Conservation (phyloP, 257 asterid genomes). For the Vinca minor region DNA sequence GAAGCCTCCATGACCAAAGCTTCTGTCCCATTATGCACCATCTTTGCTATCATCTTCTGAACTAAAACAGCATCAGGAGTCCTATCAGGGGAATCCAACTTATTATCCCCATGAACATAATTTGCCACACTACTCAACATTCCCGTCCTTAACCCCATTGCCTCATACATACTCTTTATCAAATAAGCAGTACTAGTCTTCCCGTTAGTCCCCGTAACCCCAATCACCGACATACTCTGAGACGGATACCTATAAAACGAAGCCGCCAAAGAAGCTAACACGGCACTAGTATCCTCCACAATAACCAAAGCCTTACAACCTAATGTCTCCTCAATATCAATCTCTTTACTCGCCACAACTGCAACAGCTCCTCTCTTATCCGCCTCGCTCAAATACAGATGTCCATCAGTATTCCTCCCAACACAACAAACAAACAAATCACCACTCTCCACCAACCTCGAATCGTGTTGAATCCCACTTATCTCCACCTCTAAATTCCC, state of each 20-base stretch:
- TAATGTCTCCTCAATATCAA: slow-evolving; percentile 69
- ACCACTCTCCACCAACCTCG: slow-evolving; percentile 78
- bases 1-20: slow-evolving; percentile 91
- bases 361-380: slow-evolving; percentile 98
- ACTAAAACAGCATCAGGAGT: slow-evolving; percentile 64
- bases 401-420: slow-evolving; percentile 67
- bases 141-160: slow-evolving; percentile 92
- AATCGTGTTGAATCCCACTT: slow-evolving; percentile 79
- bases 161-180: slow-evolving; percentile 79
- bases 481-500: slow-evolving; percentile 76
- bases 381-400: slow-evolving; percentile 65
- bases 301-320: slow-evolving; percentile 87
- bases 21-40: slow-evolving; percentile 83
- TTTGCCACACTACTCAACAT: slow-evolving; percentile 73
- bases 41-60: slow-evolving; percentile 86
- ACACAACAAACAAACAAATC: slow-evolving; percentile 77
- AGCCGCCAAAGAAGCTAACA: slow-evolving; percentile 68
- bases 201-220: slow-evolving; percentile 77
- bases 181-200: slow-evolving; percentile 61
- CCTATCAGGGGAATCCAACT: slow-evolving; percentile 41
- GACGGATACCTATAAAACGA: slow-evolving; percentile 80
- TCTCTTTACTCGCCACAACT: slow-evolving; percentile 81
- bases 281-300: slow-evolving; percentile 68
- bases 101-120: slow-evolving; percentile 76
- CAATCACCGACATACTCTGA: slow-evolving; percentile 62